Evolutionary conservation across 1,139 yeast species (phyloP).

Genomic region (Wickerhamomyces sp.): DNA sequence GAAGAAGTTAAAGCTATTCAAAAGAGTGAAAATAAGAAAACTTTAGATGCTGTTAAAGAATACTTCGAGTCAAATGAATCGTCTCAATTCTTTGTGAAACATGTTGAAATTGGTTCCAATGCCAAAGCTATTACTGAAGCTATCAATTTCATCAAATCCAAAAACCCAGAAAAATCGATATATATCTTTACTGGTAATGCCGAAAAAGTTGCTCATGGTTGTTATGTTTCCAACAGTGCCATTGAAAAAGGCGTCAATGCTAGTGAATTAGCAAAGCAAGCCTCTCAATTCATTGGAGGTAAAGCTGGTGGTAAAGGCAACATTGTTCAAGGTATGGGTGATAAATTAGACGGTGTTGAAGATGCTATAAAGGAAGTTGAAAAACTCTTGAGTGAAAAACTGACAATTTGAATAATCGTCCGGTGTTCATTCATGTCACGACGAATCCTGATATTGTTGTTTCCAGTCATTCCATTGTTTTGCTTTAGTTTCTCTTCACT

Average conservation of each 20-base stretch:
- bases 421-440: too few species aligned
- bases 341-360: constrained; percentile 62
- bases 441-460: too few species aligned
- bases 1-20: constrained; percentile 85
- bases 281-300: constrained; percentile 80
- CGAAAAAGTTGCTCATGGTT: constrained; percentile 91
- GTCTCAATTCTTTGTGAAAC: constrained; percentile 56
- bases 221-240: constrained; percentile 75
- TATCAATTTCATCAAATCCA: constrained; percentile 75
- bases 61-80: constrained; percentile 54
- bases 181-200: constrained; percentile 76
- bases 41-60: constrained; percentile 71
- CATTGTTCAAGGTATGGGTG: constrained; percentile 96
- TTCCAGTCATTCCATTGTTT: too few species aligned
- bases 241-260: constrained; percentile 73
- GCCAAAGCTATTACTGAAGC: constrained; percentile 96
- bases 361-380: constrained; percentile 71
- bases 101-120: constrained; percentile 68
- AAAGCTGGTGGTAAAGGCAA: constrained; percentile 98
- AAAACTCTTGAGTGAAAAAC: constrained; percentile 54
- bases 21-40: constrained; percentile 81
- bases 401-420: constrained; percentile 20
- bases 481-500: too few species aligned
- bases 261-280: constrained; percentile 66
- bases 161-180: constrained; percentile 69